Conservation (phyloP, 345 rosid species). For the Litchi chinensis region DNA sequence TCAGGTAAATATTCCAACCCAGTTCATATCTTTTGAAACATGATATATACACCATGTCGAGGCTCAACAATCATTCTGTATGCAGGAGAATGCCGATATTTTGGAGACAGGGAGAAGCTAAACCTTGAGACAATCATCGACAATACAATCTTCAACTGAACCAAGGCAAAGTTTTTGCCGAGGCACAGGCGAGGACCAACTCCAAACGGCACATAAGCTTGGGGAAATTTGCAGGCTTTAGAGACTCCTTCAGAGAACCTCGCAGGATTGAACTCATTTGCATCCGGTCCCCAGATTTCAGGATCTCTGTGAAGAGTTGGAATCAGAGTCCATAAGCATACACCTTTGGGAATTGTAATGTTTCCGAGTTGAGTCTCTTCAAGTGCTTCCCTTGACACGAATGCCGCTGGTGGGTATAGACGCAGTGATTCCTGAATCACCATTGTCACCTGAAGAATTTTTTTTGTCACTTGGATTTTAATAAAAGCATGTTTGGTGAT, state of each 20-base stretch:
- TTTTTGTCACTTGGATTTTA: not conserved
- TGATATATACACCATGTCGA: conserved; percentile 60
- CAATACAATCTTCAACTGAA: conserved; percentile 60
- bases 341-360: conserved; percentile 57
- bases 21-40: conserved; percentile 30
- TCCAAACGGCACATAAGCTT: conserved; percentile 71
- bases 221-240: conserved; percentile 71
- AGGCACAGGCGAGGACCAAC: conserved; percentile 75
- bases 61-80: conserved; percentile 77
- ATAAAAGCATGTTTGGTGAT: not conserved
- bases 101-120: conserved; percentile 59
- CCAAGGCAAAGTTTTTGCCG: conserved; percentile 74
- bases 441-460: conserved; percentile 48
- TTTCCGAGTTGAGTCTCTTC: conserved; percentile 59
- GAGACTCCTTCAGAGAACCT: conserved; percentile 70
- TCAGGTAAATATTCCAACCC: not conserved
- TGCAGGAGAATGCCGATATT: conserved; percentile 66
- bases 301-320: conserved; percentile 66
- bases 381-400: conserved; percentile 68
- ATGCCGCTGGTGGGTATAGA: conserved; percentile 67
- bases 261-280: conserved; percentile 69
- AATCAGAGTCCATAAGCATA: conserved; percentile 56
- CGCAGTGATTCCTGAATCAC: conserved; percentile 69
- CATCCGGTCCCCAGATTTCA: conserved; percentile 71
- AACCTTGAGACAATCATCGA: conserved; percentile 68